These are phyloP conservation scores for Tephrocybe sp. DNA, from an alignment of 768 basidiomycete genomes.

Conservation along the genomic window DNA sequence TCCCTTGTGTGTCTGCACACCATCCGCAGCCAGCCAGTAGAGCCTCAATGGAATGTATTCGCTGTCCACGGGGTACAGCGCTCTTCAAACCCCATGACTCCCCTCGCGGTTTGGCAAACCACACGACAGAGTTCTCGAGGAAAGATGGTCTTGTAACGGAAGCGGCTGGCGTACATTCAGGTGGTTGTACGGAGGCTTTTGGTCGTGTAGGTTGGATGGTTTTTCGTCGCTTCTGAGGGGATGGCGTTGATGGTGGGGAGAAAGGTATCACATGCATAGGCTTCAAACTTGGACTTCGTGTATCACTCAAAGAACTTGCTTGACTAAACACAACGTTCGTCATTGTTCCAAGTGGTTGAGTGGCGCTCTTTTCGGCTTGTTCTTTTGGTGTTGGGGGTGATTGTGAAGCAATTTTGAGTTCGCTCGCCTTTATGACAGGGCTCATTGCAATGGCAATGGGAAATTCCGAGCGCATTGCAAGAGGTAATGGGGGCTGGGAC, in stretches of 20 bases:
- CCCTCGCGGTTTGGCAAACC: slow-evolving; percentile 27
- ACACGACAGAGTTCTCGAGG: slow-evolving; percentile 24
- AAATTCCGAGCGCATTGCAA: background rate
- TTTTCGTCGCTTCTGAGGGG: background rate
- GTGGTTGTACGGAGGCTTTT: background rate
- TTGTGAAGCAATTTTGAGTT: background rate
- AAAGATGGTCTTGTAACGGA: background rate
- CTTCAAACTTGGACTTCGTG: background rate
- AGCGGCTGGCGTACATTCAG: background rate
- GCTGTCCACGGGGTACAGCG: slow-evolving; percentile 29
- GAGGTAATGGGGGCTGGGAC: background rate
- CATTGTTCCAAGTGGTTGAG: slow-evolving; percentile 4
- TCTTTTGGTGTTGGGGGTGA: background rate
- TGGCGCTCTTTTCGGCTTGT: background rate
- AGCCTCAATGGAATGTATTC: slow-evolving; percentile 43
- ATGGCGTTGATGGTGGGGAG: slow-evolving; percentile 5
- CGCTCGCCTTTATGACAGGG: background rate
- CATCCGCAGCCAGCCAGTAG: slow-evolving; percentile 50
- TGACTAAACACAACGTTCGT: background rate
- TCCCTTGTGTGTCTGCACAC: slow-evolving; percentile 14
- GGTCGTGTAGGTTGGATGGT: background rate
- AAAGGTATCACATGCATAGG: background rate
- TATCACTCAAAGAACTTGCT: background rate
- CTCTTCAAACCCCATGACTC: slow-evolving; percentile 27
- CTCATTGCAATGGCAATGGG: background rate